Evolutionary conservation across 164 flowering plant genomes (phyloP).

Genomic region (Macadamia integrifolia): DNA sequence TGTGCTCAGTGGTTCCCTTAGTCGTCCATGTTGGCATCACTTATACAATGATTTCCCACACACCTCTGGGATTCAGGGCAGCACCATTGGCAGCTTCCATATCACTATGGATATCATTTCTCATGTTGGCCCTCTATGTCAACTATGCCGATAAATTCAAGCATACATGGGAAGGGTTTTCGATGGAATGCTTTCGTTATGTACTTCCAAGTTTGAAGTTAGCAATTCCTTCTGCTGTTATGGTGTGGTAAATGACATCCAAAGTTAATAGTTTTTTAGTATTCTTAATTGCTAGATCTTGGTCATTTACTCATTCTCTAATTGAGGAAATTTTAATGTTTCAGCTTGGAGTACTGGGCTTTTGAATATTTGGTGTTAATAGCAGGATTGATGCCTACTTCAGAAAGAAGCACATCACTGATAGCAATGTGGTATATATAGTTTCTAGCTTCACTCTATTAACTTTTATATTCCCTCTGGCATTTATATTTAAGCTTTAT

Average conservation of each 20-base stretch:
- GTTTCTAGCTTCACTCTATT: neutral
- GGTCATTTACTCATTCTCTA: too few relatives aligned
- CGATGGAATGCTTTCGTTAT: slow-evolving; percentile 42
- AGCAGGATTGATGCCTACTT: slow-evolving; percentile 74
- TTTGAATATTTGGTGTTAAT: slow-evolving; percentile 80
- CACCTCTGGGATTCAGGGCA: slow-evolving; percentile 54
- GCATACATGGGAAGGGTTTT: slow-evolving; percentile 72
- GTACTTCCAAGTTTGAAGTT: slow-evolving; percentile 49
- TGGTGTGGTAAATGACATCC: slow-evolving; percentile 69
- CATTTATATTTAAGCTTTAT: neutral
- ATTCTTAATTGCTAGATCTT: too few relatives aligned
- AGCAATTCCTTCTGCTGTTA: slow-evolving; percentile 85
- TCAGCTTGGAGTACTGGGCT: slow-evolving; percentile 92
- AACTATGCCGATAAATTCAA: slow-evolving; percentile 33
- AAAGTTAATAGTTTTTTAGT: too few relatives aligned
- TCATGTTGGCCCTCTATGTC: slow-evolving; percentile 55
- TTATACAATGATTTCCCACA: slow-evolving; percentile 44
- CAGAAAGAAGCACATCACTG: slow-evolving; percentile 66
- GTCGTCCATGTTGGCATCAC: slow-evolving; percentile 47
- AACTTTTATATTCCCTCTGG: neutral
- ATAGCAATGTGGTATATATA: slow-evolving; percentile 73
- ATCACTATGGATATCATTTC: slow-evolving; percentile 61
- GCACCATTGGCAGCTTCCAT: slow-evolving; percentile 70
- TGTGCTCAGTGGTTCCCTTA: slow-evolving; percentile 54
- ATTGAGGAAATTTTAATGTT: neutral